Evolutionary conservation across 441 rosid genomes (phyloP), one percentile per base, ranked within the genome.

Genomic region (Dalechampia spathulata): DNA sequence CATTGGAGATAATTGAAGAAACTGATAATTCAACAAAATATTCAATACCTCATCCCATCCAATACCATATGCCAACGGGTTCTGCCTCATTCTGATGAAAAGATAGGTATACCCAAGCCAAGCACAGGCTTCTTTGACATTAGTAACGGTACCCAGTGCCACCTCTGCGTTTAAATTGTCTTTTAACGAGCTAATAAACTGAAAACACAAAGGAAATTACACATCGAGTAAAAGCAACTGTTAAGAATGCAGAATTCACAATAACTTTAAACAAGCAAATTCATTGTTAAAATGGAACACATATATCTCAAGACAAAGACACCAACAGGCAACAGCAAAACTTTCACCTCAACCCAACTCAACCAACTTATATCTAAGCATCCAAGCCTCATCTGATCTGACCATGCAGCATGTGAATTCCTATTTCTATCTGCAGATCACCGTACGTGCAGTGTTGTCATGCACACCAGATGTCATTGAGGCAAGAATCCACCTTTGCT

Each of bases 81-180:
- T 94, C 75, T 87, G 57, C 75, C 85, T 87, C 99, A 93, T 93
- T 77, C 99, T 86, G 71, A 93, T 89, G 61, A 83, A 85, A 64
- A 93, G 89, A 80, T 93, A 90, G 32, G 99, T 90, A 75, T 93
- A 93, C 40, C 99, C 95, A 75, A 93, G 96, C 99, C 99, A 93
- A 28, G 94, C 83, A 60, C 99, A 90, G 57, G 99, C 99, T 83
- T 93, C 99, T 85, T 90, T 90, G 45, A 93, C 96, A 77, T 93
- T 93, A 49, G 99, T 90, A 60, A 93, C 97, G 19, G 99, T 93
- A 67, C 99, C 99, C 86, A 93, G 74, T 38, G 86, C 97, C 62
- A 93, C 99, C 80, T 93, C 99, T 8, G 99, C 99, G 60, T 93
- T 93, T 63, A 93, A 72, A 69, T 93, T 93, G 64, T 93, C 97